Evolutionary conservation across 169 alveolate genomes (phyloP), one percentile per base, ranked within the genome.

Genomic region (Plasmodium sp.): DNA sequence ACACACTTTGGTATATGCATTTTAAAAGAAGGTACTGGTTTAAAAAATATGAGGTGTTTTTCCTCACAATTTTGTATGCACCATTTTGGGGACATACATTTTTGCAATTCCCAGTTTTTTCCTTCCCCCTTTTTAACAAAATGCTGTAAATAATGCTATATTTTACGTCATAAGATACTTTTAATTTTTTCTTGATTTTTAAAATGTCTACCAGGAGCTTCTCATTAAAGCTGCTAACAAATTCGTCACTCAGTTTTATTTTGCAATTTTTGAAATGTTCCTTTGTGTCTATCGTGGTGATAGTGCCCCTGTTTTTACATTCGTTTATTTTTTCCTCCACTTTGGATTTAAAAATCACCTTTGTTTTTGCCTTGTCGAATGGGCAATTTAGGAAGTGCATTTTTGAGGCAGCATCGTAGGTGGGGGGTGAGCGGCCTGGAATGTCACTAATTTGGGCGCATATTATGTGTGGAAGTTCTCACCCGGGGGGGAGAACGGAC

Each of bases 1-100:
- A 74, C 72, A 51, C 54, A n/a, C 84, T 48, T 39, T 71, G n/a
- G 51, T 88, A 43, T 88, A 88, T 88, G 14, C 94, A 80, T 80
- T 88, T 88, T 56, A 88, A 58, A 41, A 88, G 62, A 80, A 80
- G 94, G 22, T 33, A 88, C 51, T 88, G 82, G 62, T 88, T 88
- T 43, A 88, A 27, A 73, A 88, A 88, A 88, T 88, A 88, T 9
- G 85, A 88, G 5, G 36, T 80, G 36, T 81, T 79, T 88, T 88
- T 88, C 67, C 84, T 77, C 81, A 79, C 83, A 36, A 88, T 88
- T 88, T 88, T 88, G 83, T 79, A 88, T 62, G 81, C 43, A 88
- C 81, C 81, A 4, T 27, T 54, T 39, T 22, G 18, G 58, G 41
- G 33, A 10, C 72, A 18, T 12, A 39, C 6, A 27, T 79, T 79